A percentile compares a stretch with the other conserved stretches of the same genome.
Conservation (phyloP, 768 basidiomycete genomes). For the Lentinula edodes region DNA sequence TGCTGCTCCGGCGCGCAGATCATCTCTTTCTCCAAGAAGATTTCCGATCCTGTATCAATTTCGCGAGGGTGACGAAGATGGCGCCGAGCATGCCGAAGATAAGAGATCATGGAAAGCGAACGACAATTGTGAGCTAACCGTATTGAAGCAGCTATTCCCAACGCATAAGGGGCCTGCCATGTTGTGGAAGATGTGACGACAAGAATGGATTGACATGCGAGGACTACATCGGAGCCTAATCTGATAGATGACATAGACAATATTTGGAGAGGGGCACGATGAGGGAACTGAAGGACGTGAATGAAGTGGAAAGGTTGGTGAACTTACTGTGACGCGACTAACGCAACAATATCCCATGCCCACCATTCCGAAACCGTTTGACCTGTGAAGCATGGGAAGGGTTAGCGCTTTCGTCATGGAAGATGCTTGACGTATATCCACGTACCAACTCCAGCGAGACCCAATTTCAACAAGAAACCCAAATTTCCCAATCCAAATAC, state of each 20-base stretch:
- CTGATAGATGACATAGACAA: slow-evolving; percentile 25
- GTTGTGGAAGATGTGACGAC: slow-evolving; percentile 69
- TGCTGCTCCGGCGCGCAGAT: slow-evolving; percentile 64
- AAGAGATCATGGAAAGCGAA: slow-evolving; percentile 36
- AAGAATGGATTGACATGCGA: slow-evolving; percentile 89
- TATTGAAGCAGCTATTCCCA: slow-evolving; percentile 81
- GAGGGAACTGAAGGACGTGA: not conserved
- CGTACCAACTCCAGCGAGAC: slow-evolving; percentile 74
- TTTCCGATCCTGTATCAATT: slow-evolving; percentile 66
- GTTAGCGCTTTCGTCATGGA: not conserved
- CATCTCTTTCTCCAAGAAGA: slow-evolving; percentile 76
- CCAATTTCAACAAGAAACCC: slow-evolving; percentile 65
- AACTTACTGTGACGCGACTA: slow-evolving; percentile 44
- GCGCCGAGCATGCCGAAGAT: no score
- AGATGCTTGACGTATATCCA: not conserved
- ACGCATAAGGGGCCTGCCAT: slow-evolving; percentile 79
- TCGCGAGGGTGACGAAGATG: not conserved
- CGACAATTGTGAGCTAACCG: slow-evolving; percentile 14
- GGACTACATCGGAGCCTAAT: slow-evolving; percentile 61
- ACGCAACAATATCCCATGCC: slow-evolving; percentile 86
- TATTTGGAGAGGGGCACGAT: not conserved
- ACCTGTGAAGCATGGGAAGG: slow-evolving; percentile 24
- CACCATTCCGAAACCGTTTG: slow-evolving; percentile 94
- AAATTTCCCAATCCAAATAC: slow-evolving; percentile 57
- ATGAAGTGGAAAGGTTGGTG: not conserved